phyloP scores from a whole-genome alignment of 768 basidiomycete species.

The Pseudohyphozyma bogoriensis region DNA sequence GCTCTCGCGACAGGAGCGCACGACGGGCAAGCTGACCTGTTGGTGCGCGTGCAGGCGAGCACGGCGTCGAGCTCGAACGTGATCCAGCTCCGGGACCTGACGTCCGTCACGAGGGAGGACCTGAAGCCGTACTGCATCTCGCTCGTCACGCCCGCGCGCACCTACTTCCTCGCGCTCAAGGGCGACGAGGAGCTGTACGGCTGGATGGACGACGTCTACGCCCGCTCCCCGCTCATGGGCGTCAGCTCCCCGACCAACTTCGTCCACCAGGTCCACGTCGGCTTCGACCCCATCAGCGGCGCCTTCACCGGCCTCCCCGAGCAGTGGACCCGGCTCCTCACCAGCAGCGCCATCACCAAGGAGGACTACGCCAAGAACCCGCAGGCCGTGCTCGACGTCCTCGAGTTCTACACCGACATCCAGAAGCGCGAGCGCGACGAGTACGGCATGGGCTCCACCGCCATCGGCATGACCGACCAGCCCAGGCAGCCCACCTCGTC shows the following conservation, averaged over 20 bases:
- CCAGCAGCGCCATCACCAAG: conserved; percentile 90
- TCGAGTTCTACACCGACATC: conserved; percentile 97
- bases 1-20: background rate
- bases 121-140: conserved; percentile 88
- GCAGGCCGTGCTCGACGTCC: conserved; percentile 90
- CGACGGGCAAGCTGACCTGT: conserved; percentile 40
- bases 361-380: conserved; percentile 97
- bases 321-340: conserved; percentile 94
- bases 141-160: conserved; percentile 73
- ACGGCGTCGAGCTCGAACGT: conserved; percentile 44
- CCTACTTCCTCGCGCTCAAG: conserved; percentile 68
- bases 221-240: conserved; percentile 81
- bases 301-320: conserved; percentile 96
- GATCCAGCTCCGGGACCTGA: conserved; percentile 64
- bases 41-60: conserved; percentile 24
- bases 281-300: conserved; percentile 85
- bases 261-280: conserved; percentile 96
- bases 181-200: conserved; percentile 94
- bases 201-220: conserved; percentile 96
- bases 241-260: conserved; percentile 93
- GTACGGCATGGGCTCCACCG: conserved; percentile 37
- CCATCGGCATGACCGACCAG: conserved; percentile 25
- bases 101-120: conserved; percentile 82
- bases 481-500: conserved; percentile 18
- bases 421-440: conserved; percentile 84